Evolutionary conservation across 345 rosid genomes (phyloP), one percentile per base, ranked within the genome.

Genomic region (Geranium rotundifolium): DNA sequence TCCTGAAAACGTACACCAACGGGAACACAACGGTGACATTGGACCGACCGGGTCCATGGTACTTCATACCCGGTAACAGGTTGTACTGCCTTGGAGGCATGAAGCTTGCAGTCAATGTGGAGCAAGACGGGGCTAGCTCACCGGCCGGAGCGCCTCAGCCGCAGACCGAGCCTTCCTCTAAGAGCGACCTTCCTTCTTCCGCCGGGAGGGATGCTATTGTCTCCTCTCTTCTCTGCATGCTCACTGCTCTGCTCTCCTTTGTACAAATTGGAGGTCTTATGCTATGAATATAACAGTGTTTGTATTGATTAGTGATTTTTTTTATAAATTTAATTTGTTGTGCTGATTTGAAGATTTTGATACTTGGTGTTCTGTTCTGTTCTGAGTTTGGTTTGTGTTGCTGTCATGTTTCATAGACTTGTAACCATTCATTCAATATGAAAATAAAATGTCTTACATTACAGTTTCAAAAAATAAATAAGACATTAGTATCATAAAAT

Each of bases 61-160:
- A 81, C 65, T 93, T 93, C 59, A 54, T 81, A 2, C 70, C 81
- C n/a, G 96, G 89, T 0, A 85, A 84, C 79, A 69, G 65, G 77
- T 75, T 93, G n/a, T 71, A 84, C 56, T 93, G 99, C 72, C 75
- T 88, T 4, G 87, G 96, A 14, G 99, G 99, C 34, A 82, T 90
- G 99, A 93, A 76, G 74, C 81, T 93, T 15, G 79, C 34, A 56
- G 87, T 85, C 10, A 64, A 76, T 17, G 88, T 81, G 8, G 61
- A 56, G 69, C 85, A 65, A 9, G 72, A 77, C 34, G 66, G 60
- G 20, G 71, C 86, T 19, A 58, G 73, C 64, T 73, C 90, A 1
- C 76, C 89, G 0, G 79, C 56, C 17, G 80, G 69, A 4, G 73
- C 90, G 1, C 98, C 98, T 1, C 52, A 29, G 63, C 74, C 78